Evolutionary conservation across 2,329 filamentous ascomycete genomes (phyloP).

Genomic region (Penicillium oxalicum): DNA sequence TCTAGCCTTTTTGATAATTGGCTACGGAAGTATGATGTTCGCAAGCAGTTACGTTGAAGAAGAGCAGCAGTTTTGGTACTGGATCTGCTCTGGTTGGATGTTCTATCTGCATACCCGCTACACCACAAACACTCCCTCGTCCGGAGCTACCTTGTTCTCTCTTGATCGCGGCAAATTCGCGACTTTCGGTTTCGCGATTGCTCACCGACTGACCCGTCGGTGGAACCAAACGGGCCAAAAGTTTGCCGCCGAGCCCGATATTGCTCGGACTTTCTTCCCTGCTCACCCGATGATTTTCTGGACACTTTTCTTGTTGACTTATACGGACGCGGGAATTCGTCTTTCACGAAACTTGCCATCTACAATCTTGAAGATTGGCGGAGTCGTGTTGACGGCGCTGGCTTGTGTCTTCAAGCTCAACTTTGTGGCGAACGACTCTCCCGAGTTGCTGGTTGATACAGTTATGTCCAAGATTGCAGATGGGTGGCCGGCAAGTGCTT

Average conservation of each 20-base stretch:
- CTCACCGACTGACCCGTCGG: conserved; percentile 62
- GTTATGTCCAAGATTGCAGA: conserved; percentile 32
- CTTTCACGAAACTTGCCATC: conserved; percentile 32
- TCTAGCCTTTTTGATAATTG: conserved; percentile 49
- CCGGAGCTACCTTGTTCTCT: not conserved
- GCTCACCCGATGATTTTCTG: conserved; percentile 65
- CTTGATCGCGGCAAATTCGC: conserved; percentile 11
- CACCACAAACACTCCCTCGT: not conserved
- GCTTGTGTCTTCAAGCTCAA: conserved; percentile 82
- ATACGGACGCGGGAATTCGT: conserved; percentile 53
- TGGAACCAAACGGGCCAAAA: conserved; percentile 99
- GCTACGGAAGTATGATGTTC: conserved; percentile 89
- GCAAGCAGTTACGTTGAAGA: conserved; percentile 97
- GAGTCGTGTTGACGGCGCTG: conserved; percentile 43
- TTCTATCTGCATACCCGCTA: conserved; percentile 43
- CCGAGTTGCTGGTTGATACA: conserved; percentile 59
- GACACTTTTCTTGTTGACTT: conserved; percentile 63
- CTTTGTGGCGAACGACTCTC: conserved; percentile 81
- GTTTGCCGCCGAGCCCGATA: conserved; percentile 82
- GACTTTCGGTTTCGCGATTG: conserved; percentile 49
- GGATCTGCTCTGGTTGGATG: conserved; percentile 55
- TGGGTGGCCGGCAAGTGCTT: conserved; percentile 32
- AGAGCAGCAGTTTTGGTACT: conserved; percentile 99
- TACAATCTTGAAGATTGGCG: conserved; percentile 24
- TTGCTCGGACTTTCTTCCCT: conserved; percentile 65